Evolutionary conservation across 2,329 filamentous ascomycete species (phyloP), one percentile per base, ranked within the genome.

Genomic region (Clarireedia homoeocarpa): DNA sequence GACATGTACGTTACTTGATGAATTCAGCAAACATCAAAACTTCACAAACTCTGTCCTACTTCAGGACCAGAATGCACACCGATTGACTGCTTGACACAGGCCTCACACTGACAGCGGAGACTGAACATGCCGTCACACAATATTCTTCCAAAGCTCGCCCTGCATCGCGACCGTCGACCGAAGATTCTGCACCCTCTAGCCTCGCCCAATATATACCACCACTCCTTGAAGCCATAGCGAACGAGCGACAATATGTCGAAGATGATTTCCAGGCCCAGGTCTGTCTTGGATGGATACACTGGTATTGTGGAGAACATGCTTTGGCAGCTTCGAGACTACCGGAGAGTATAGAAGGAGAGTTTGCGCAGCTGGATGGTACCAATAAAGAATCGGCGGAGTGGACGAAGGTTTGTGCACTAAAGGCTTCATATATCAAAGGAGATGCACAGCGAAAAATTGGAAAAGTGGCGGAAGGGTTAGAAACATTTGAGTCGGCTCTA

Each of bases 231-330:
- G 80, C 77, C 15, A 81, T 88, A 62, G 82, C 84, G 6, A 75
- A 76, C 53, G 84, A 85, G 64, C 72, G 74, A 5, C 67, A 67
- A 6, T 72, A 77, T 61, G 69, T 71, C 12, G 79, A 85, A 68
- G 83, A 86, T 63, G 76, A 72, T 53, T 86, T 92, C 63, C 90
- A 96, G 71, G 91, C 90, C 34, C 85, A 83, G 59, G 84, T 94
- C 51, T 94, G 89, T 70, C 71, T 92, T 46, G 91, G 85, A 54
- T 95, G 91, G 88, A 77, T 96, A 65, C 84, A 95, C 67, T 95
- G 88, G 83, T 81, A 84, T 7, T 72, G 86, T 53, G 84, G 82
- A 36, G 86, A 95, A 63, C 87, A 87, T 61, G 75, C 74, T 1
- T 70, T 82, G 44, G 85, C 86, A 39, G 71, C 81, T 44, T 73